These are phyloP conservation scores for Alternaria panax DNA, from an alignment of 2,329 filamentous ascomycete genomes.

Conservation along the genomic window DNA sequence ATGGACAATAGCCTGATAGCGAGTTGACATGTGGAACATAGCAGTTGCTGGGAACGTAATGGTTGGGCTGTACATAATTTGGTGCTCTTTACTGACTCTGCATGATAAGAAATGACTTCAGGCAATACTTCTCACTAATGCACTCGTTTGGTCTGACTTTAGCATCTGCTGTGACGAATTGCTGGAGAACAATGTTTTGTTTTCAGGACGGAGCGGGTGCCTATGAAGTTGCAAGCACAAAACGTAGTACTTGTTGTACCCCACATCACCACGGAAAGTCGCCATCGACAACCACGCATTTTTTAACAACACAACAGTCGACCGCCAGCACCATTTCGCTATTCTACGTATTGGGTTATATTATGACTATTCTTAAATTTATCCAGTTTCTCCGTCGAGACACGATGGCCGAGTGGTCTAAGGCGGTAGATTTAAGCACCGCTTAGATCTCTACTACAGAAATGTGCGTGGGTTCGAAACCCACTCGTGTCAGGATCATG, in stretches of 20 bases:
- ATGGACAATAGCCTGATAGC: not conserved
- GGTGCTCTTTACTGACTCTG: not conserved
- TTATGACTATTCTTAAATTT: not conserved
- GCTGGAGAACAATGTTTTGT: not conserved
- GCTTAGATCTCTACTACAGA: conserved; percentile 40
- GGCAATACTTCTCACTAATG: not conserved
- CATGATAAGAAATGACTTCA: not conserved
- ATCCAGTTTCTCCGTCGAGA: conserved; percentile 21
- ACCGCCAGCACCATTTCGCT: no score
- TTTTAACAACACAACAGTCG: no score
- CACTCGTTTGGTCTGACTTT: not conserved
- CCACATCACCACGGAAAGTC: not conserved
- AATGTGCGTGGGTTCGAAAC: conserved; percentile 45
- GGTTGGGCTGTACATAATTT: not conserved
- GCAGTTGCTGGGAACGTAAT: not conserved
- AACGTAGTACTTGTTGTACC: not conserved
- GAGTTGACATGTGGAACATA: not conserved
- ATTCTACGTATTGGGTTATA: not conserved
- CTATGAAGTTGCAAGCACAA: not conserved
- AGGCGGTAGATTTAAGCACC: conserved; percentile 45
- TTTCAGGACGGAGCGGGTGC: not conserved
- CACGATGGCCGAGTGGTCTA: conserved; percentile 45
- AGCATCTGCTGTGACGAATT: not conserved
- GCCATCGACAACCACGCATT: not conserved
- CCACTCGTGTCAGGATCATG: conserved; percentile 33